Evolutionary conservation across 1,139 yeast genomes (phyloP).

Genomic region (Yamadazyma triangularis): DNA sequence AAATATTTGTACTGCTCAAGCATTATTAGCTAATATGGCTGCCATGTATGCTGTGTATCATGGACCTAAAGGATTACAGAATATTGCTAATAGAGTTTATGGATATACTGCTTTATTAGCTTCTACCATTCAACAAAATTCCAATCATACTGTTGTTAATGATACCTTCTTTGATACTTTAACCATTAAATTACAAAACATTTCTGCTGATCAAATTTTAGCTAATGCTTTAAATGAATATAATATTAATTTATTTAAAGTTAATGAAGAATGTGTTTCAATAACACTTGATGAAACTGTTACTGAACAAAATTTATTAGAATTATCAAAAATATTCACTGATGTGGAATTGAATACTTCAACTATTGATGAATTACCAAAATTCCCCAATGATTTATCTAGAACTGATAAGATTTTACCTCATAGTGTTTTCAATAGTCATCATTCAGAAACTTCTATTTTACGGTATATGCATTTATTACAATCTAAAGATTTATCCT

Average conservation of each 20-base stretch:
- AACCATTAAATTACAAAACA: constrained; percentile 57
- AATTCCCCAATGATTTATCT: constrained; percentile 47
- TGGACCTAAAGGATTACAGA: constrained; percentile 84
- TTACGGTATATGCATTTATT: constrained; percentile 82
- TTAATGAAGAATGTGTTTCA: constrained; percentile 58
- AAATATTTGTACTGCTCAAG: constrained; percentile 97
- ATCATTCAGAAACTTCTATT: constrained; percentile 94
- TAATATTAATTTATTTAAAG: constrained; percentile 75
- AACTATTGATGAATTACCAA: constrained; percentile 35
- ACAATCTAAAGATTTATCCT: constrained; percentile 84
- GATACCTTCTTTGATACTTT: constrained; percentile 83
- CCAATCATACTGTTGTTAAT: constrained; percentile 51
- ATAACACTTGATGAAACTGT: constrained; percentile 86
- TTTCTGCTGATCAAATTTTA: constrained; percentile 53
- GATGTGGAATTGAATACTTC: constrained; percentile 34
- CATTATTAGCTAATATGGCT: constrained; percentile 89
- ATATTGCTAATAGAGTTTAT: constrained; percentile 75
- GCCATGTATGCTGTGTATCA: constrained; percentile 96
- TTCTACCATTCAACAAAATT: constrained; percentile 36
- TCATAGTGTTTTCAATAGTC: constrained; percentile 76
- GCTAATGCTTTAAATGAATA: constrained; percentile 52
- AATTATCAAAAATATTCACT: constrained; percentile 53
- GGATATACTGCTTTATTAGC: constrained; percentile 76
- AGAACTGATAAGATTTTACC: constrained; percentile 64
- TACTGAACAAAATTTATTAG: constrained; percentile 53